phyloP scores from a whole-genome alignment of 495 filamentous ascomycete species.

The Bryoglossum gracile region DNA sequence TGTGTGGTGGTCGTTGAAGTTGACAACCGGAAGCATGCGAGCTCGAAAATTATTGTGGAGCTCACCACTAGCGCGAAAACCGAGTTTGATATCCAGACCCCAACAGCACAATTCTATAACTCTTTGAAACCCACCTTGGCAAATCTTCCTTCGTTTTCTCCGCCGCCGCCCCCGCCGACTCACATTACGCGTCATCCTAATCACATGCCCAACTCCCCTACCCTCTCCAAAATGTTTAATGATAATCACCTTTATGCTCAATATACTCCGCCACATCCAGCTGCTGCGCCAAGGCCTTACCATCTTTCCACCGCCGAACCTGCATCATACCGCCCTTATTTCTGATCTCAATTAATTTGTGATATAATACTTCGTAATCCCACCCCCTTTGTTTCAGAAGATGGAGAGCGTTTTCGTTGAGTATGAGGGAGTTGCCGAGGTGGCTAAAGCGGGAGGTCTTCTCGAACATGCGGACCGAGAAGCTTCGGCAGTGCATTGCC shows the following conservation, averaged over 20 bases:
- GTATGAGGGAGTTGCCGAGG: slow-evolving; percentile 43
- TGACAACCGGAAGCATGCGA: too few relatives aligned
- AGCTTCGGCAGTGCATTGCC: slow-evolving; percentile 44
- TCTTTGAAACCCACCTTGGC: slow-evolving; percentile 39
- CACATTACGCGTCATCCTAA: slow-evolving; percentile 38
- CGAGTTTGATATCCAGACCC: too few relatives aligned
- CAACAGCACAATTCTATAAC: slow-evolving; percentile 38
- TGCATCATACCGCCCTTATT: slow-evolving; percentile 49
- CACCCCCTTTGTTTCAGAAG: slow-evolving; percentile 44
- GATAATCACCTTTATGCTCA: slow-evolving; percentile 46
- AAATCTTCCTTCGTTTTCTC: slow-evolving; percentile 40
- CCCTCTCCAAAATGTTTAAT: slow-evolving; percentile 43
- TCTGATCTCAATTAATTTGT: slow-evolving; percentile 39
- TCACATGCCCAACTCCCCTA: slow-evolving; percentile 38
- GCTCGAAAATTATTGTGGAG: too few relatives aligned
- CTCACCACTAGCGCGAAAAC: too few relatives aligned
- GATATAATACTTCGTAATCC: slow-evolving; percentile 36
- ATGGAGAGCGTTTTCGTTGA: slow-evolving; percentile 45
- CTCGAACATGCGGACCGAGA: slow-evolving; percentile 43
- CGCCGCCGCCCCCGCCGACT: slow-evolving; percentile 30
- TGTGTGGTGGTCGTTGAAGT: too few relatives aligned
- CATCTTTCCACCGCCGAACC: slow-evolving; percentile 43
- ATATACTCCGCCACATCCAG: slow-evolving; percentile 53
- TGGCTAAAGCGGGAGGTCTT: slow-evolving; percentile 41
- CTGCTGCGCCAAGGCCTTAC: slow-evolving; percentile 44